These are phyloP conservation scores for Truncatella angustata DNA, from an alignment of 2,329 filamentous ascomycete species.

Conservation along the genomic window DNA sequence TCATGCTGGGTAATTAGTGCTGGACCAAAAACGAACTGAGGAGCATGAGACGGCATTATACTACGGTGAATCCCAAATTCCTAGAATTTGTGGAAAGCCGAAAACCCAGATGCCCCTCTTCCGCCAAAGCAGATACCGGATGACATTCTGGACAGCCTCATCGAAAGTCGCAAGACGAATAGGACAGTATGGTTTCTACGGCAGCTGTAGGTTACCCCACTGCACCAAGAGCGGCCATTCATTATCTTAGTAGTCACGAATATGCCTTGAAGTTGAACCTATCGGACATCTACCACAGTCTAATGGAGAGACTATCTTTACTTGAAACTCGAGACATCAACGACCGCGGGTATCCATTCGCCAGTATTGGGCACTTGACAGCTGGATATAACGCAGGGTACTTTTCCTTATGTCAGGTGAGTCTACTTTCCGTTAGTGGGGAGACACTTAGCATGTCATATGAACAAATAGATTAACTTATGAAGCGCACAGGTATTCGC, in stretches of 20 bases:
- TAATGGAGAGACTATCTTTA: conserved; percentile 12
- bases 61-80: conserved; percentile 32
- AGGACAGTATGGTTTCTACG: conserved; percentile 13
- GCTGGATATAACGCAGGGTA: conserved; percentile 26
- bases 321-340: not conserved
- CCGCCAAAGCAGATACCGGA: conserved; percentile 17
- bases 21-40: conserved; percentile 32
- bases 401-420: conserved; percentile 24
- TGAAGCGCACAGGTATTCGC: conserved; percentile 15
- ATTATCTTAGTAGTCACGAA: conserved; percentile 16
- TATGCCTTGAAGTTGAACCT: conserved; percentile 17
- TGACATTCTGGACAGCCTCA: conserved; percentile 14
- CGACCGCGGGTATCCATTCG: not conserved
- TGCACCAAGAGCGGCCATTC: conserved; percentile 19
- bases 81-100: conserved; percentile 33
- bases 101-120: conserved; percentile 9
- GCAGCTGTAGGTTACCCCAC: conserved; percentile 17
- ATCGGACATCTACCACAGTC: conserved; percentile 15
- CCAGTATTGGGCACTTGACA: conserved; percentile 15
- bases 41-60: conserved; percentile 52
- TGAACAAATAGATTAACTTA: not conserved
- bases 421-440: not conserved
- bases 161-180: conserved; percentile 12
- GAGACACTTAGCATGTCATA: not conserved
- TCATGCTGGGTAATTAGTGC: conserved; percentile 41